Conservation (phyloP, 495 filamentous ascomycete genomes). For the Cudoniella acicularis region DNA sequence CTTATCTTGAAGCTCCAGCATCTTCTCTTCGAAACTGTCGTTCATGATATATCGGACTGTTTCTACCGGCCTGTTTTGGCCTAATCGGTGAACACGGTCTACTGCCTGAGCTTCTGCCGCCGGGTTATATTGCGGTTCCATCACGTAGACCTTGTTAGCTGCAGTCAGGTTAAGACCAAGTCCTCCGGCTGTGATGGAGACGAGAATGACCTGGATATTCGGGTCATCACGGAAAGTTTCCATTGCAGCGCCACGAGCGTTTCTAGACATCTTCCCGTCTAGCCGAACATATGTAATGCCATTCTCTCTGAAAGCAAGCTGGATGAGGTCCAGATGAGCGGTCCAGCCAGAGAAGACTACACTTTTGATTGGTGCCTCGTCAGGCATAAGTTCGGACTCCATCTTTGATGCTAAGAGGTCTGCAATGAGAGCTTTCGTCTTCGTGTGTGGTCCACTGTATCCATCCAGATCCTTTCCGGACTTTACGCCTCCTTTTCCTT, state of each 20-base stretch:
- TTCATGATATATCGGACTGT: slow-evolving; percentile 86
- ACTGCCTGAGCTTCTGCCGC: slow-evolving; percentile 91
- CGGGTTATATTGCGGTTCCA: slow-evolving; percentile 98
- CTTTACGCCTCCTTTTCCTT: slow-evolving; percentile 46
- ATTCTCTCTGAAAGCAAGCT: slow-evolving; percentile 70
- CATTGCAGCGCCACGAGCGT: slow-evolving; percentile 66
- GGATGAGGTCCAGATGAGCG: slow-evolving; percentile 86
- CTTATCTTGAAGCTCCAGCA: slow-evolving; percentile 81
- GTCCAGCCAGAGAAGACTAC: slow-evolving; percentile 96
- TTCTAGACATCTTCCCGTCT: slow-evolving; percentile 80
- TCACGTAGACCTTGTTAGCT: slow-evolving; percentile 84
- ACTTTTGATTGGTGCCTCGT: slow-evolving; percentile 71
- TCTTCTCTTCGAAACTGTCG: slow-evolving; percentile 89
- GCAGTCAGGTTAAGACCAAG: slow-evolving; percentile 87
- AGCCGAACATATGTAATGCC: slow-evolving; percentile 71
- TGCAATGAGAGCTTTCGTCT: slow-evolving; percentile 74
- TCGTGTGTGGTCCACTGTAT: slow-evolving; percentile 86
- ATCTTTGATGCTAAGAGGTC: slow-evolving; percentile 57
- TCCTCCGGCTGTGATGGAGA: slow-evolving; percentile 89
- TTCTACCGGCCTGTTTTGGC: slow-evolving; percentile 78
- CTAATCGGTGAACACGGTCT: slow-evolving; percentile 89
- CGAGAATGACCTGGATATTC: slow-evolving; percentile 71
- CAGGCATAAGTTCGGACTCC: slow-evolving; percentile 53
- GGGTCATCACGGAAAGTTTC: slow-evolving; percentile 71
- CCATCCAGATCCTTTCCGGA: slow-evolving; percentile 54